A percentile compares a stretch with the other conserved stretches of the same genome.
Conservation (phyloP, 2,329 filamentous ascomycete species). For the Paecilomyces fulvus region DNA sequence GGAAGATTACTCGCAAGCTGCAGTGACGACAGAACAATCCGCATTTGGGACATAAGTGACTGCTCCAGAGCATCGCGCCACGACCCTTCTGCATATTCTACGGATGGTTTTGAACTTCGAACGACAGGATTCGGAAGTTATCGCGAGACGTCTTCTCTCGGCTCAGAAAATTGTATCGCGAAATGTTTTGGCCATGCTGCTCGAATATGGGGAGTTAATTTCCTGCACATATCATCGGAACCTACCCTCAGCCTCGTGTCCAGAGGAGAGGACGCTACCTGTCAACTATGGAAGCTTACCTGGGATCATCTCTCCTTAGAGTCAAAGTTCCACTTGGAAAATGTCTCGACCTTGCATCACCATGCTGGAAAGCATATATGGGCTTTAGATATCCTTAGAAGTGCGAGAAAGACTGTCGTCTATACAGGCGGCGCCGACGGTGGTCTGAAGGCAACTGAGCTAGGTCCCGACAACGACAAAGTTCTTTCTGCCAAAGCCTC, state of each 20-base stretch:
- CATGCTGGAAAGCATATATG: conserved; percentile 90
- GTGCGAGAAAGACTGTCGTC: conserved; percentile 35
- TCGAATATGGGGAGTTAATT: conserved; percentile 79
- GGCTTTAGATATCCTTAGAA: conserved; percentile 49
- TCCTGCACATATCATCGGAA: conserved; percentile 37
- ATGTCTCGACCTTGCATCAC: conserved; percentile 50
- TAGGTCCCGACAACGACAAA: neutral
- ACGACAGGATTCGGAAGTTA: conserved; percentile 57
- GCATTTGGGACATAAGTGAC: conserved; percentile 75
- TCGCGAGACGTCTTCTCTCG: conserved; percentile 20
- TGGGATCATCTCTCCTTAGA: conserved; percentile 19
- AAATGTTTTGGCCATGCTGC: conserved; percentile 79
- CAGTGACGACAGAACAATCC: conserved; percentile 86
- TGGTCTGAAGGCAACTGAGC: conserved; percentile 37
- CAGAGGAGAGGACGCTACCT: conserved; percentile 75
- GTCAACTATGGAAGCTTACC: conserved; percentile 59
- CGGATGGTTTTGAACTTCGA: conserved; percentile 30
- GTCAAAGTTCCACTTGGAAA: conserved; percentile 15
- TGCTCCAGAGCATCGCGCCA: conserved; percentile 24
- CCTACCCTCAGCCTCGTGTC: conserved; percentile 54
- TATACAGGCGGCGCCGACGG: conserved; percentile 84
- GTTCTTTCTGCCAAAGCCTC: conserved; percentile 3
- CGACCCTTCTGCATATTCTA: conserved; percentile 27
- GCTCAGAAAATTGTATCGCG: conserved; percentile 49
- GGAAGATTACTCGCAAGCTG: conserved; percentile 74